phyloP scores from a whole-genome alignment of 345 rosid genomes.

The Camelina laxa region DNA sequence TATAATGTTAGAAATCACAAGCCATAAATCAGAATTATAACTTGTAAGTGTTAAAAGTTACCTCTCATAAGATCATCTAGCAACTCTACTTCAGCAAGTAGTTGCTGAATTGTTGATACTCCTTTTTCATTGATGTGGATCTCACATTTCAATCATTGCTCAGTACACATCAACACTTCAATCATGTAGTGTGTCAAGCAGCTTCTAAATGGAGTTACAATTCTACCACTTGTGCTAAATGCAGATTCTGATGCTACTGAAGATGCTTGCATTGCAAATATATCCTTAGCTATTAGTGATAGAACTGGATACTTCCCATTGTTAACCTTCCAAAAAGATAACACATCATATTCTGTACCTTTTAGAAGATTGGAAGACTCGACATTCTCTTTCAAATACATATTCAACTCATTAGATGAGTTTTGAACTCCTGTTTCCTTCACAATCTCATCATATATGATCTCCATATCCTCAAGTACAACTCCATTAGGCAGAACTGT shows the following conservation, averaged over 20 bases:
- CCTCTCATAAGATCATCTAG: too few species aligned
- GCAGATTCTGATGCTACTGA: neutral
- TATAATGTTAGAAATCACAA: too few species aligned
- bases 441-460: neutral
- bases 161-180: too few species aligned
- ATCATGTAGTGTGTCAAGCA: neutral
- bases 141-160: too few species aligned
- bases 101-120: too few species aligned
- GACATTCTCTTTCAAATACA: neutral
- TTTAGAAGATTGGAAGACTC: too few species aligned
- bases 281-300: neutral
- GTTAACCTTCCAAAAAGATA: neutral
- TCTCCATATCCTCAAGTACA: neutral
- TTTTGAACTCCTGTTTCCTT: neutral
- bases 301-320: neutral
- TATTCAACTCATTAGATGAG: neutral
- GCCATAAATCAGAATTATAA: too few species aligned
- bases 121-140: too few species aligned
- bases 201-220: neutral
- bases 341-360: neutral
- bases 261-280: conserved; percentile 1
- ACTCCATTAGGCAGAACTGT: neutral
- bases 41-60: too few species aligned
- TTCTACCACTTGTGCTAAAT: neutral
- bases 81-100: too few species aligned